Evolutionary conservation across 1,139 yeast species (phyloP).

Genomic region (Suhomyces panamericanus): DNA sequence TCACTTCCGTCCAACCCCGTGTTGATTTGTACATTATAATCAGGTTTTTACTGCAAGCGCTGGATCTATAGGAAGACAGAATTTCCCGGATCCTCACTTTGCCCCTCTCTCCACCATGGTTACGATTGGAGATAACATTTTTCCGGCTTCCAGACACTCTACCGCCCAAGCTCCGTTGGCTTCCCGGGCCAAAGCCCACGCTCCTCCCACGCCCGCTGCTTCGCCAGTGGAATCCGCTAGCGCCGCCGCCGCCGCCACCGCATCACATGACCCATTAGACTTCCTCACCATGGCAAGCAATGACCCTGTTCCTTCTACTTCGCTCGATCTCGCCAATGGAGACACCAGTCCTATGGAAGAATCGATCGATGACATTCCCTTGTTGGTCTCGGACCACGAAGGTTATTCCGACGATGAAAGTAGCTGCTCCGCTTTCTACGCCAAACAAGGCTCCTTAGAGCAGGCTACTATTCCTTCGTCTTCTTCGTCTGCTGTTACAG

Average conservation of each 20-base stretch:
- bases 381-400: constrained; percentile 33
- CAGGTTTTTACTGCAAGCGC: neutral
- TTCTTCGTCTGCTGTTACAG: neutral
- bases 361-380: constrained; percentile 27
- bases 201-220: constrained; percentile 10
- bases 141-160: constrained; percentile 9
- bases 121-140: constrained; percentile 17
- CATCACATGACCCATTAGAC: constrained; percentile 11
- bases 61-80: constrained; percentile 8
- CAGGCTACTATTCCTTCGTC: neutral
- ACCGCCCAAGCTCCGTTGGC: constrained; percentile 5
- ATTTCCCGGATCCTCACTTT: constrained; percentile 11
- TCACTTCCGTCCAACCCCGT: constrained; percentile 1
- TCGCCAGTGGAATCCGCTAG: constrained; percentile 2
- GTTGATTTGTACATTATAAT: constrained; percentile 5
- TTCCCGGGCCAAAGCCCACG: neutral
- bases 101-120: constrained; percentile 16
- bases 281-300: constrained; percentile 8
- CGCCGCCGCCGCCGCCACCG: neutral
- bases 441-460: constrained; percentile 3
- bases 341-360: constrained; percentile 12
- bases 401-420: constrained; percentile 30
- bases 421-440: constrained; percentile 11
- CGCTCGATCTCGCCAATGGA: constrained; percentile 14
- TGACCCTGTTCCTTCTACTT: neutral